Evolutionary conservation across 768 basidiomycete genomes (phyloP).

Genomic region (Lactifluus pinguis): DNA sequence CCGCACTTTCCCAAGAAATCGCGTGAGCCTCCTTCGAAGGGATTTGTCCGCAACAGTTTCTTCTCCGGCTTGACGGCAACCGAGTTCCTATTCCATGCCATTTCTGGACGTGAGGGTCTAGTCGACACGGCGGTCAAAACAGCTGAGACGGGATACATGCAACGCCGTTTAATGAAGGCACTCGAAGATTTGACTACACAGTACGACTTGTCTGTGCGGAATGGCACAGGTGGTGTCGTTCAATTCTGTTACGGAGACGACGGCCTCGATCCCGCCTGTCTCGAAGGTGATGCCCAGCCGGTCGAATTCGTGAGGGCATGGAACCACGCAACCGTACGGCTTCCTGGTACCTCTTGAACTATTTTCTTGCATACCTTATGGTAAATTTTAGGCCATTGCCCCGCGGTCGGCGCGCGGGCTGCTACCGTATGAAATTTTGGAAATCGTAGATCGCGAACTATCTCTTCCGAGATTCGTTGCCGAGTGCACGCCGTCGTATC

Average conservation of each 20-base stretch:
- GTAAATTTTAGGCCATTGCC: conserved; percentile 47
- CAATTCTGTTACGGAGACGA: conserved; percentile 98
- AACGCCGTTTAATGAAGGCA: conserved; percentile 97
- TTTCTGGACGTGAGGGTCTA: conserved; percentile 95
- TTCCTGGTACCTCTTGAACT: neutral
- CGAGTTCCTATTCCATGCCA: conserved; percentile 98
- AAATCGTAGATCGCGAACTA: conserved; percentile 62
- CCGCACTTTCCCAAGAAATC: conserved; percentile 98
- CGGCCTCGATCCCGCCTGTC: conserved; percentile 90
- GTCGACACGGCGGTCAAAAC: conserved; percentile 99
- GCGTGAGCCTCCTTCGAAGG: conserved; percentile 91
- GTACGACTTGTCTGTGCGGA: conserved; percentile 93
- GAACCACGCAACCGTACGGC: conserved; percentile 67
- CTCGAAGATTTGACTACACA: conserved; percentile 94
- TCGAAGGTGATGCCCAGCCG: conserved; percentile 93
- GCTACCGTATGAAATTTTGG: conserved; percentile 79
- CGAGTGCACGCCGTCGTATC: conserved; percentile 65
- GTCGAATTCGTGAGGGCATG: conserved; percentile 84
- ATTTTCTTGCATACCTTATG: neutral
- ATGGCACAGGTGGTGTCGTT: conserved; percentile 89
- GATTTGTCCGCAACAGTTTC: conserved; percentile 97
- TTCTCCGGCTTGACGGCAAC: conserved; percentile 86
- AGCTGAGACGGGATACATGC: conserved; percentile 99
- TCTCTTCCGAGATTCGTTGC: conserved; percentile 45
- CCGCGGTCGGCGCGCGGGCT: conserved; percentile 53